Evolutionary conservation across 306 rosid genomes (phyloP).

Genomic region (Astragalus glycyphyllos): DNA sequence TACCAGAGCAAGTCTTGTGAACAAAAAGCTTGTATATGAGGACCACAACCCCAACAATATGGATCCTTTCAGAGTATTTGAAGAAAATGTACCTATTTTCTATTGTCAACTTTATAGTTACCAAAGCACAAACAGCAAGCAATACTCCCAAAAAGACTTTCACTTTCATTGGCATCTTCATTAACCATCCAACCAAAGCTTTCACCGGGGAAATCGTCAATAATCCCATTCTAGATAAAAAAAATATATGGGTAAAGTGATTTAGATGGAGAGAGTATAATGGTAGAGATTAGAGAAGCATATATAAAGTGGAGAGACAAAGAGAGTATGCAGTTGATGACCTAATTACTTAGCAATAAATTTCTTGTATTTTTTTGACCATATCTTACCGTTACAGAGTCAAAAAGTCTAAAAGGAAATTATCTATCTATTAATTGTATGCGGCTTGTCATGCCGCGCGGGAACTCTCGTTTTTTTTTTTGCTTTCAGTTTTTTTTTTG

Average conservation of each 20-base stretch:
- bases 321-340: conserved; percentile 28
- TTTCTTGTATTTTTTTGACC: not conserved
- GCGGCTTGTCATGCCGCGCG: no score
- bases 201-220: conserved; percentile 50
- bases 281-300: not conserved
- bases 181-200: conserved; percentile 56
- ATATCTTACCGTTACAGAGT: no score
- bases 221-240: conserved; percentile 56
- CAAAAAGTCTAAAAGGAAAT: no score
- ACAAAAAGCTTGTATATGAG: conserved; percentile 76
- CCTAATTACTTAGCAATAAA: conserved; percentile 25
- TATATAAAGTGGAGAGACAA: not conserved
- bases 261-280: not conserved
- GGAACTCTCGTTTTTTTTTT: no score
- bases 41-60: conserved; percentile 60
- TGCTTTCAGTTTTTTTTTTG: no score
- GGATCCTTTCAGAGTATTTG: conserved; percentile 57
- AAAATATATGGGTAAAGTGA: not conserved
- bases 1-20: conserved; percentile 80
- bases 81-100: conserved; percentile 47
- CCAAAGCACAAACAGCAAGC: conserved; percentile 53
- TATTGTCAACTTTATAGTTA: conserved; percentile 49
- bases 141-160: conserved; percentile 53
- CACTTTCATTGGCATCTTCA: conserved; percentile 52
- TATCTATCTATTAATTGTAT: no score